These are phyloP conservation scores for Sporisorium iseilematis-ciliati DNA, from an alignment of 1,284 basidiomycete genomes.

Conservation along the genomic window DNA sequence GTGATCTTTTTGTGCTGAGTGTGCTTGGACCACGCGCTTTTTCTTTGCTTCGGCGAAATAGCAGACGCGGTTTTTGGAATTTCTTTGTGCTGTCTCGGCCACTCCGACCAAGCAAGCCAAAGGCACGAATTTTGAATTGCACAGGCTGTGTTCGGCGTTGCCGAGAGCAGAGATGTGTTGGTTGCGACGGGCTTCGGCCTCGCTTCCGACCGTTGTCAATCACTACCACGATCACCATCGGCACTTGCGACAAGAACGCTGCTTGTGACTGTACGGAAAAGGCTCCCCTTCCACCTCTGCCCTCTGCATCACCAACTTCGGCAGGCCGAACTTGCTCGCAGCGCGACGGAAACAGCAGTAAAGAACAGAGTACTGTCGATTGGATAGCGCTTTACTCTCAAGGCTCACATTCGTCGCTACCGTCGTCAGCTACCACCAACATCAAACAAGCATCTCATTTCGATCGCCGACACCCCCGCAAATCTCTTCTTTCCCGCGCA, in stretches of 20 bases:
- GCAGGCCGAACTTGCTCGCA: conserved; percentile 11
- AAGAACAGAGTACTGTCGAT: background rate
- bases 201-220: background rate
- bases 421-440: too few species aligned
- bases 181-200: background rate
- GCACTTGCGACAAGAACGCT: background rate
- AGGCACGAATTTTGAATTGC: too few species aligned
- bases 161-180: background rate
- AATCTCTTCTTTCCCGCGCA: too few species aligned
- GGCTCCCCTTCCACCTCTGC: background rate
- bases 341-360: conserved; percentile 3
- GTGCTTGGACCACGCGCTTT: conserved; percentile 9
- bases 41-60: background rate
- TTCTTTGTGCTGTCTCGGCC: background rate
- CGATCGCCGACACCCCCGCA: background rate
- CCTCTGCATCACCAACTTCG: conserved; percentile 11
- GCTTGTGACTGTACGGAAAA: conserved; percentile 1
- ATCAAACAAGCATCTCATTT: too few species aligned
- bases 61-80: conserved; percentile 3
- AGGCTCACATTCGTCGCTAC: too few species aligned
- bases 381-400: too few species aligned
- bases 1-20: background rate
- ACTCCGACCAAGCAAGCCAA: background rate
- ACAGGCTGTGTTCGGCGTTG: background rate
- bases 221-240: background rate